These are phyloP conservation scores for Geopyxis carbonaria DNA, from an alignment of 495 filamentous ascomycete species.

Conservation along the genomic window DNA sequence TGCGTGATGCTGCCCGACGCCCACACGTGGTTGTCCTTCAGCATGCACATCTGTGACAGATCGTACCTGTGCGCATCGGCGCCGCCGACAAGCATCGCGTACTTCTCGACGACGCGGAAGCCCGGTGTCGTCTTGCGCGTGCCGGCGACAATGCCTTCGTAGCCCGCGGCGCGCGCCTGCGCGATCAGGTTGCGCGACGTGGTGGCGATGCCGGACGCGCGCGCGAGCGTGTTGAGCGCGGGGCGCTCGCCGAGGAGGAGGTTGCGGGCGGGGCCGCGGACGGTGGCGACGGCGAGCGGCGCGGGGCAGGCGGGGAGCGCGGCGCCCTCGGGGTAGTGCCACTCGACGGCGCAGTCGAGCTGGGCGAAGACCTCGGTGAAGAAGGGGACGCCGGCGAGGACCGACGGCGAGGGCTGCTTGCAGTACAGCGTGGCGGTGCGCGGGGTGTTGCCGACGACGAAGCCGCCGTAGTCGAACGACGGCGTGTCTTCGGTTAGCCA, in stretches of 20 bases:
- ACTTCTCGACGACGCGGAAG: slow-evolving; percentile 92
- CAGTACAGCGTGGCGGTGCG: slow-evolving; percentile 70
- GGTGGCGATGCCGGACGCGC: slow-evolving; percentile 84
- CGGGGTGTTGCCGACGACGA: slow-evolving; percentile 69
- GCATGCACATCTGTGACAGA: slow-evolving; percentile 86
- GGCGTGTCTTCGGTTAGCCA: slow-evolving; percentile 96
- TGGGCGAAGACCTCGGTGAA: slow-evolving; percentile 87
- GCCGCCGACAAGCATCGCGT: slow-evolving; percentile 86
- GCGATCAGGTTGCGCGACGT: slow-evolving; percentile 34
- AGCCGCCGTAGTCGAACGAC: slow-evolving; percentile 90
- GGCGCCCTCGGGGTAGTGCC: slow-evolving; percentile 66
- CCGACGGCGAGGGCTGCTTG: slow-evolving; percentile 34
- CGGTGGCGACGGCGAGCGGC: slow-evolving; percentile 51
- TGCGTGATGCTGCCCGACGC: slow-evolving; percentile 65
- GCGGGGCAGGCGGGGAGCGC: slow-evolving; percentile 41
- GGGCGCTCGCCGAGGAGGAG: slow-evolving; percentile 84
- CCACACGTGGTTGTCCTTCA: slow-evolving; percentile 98
- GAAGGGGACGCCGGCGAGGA: slow-evolving; percentile 86
- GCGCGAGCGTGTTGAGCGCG: slow-evolving; percentile 75
- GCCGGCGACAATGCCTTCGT: slow-evolving; percentile 70
- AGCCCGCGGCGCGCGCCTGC: slow-evolving; percentile 44
- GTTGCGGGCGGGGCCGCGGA: slow-evolving; percentile 67
- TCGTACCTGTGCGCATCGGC: slow-evolving; percentile 85
- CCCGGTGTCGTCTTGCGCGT: slow-evolving; percentile 95
- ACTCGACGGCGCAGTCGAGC: slow-evolving; percentile 74